Percentiles rank a stretch among this genome's conserved stretches.
phyloP scores from a whole-genome alignment of 2,329 filamentous ascomycete species.

The Stachybotrys chartarum region DNA sequence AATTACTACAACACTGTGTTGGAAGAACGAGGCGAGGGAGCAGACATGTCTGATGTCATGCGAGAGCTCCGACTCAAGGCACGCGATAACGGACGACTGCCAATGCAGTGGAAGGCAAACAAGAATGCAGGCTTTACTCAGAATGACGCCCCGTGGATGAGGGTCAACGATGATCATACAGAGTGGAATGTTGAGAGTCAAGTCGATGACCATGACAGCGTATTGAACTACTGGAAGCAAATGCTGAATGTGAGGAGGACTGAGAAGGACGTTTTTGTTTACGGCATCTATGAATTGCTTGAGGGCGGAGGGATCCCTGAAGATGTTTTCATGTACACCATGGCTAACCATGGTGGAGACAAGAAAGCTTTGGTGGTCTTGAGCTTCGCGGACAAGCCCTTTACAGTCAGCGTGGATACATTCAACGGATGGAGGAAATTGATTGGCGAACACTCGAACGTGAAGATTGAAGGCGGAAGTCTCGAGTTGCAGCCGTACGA shows the following conservation, averaged over 20 bases:
- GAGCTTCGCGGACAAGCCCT: too few relatives aligned
- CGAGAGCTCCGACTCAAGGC: slow-evolving; percentile 31
- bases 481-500: too few relatives aligned
- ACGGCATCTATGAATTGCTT: slow-evolving; percentile 8
- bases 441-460: too few relatives aligned
- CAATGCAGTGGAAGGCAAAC: slow-evolving; percentile 42
- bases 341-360: too few relatives aligned
- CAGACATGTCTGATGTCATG: slow-evolving; percentile 25
- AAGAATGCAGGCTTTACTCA: slow-evolving; percentile 37
- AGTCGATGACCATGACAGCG: slow-evolving; percentile 1
- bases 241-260: slow-evolving; percentile 7
- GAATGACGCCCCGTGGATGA: slow-evolving; percentile 18
- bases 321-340: slow-evolving; percentile 12
- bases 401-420: too few relatives aligned
- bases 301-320: slow-evolving; percentile 6
- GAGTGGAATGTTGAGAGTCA: slow-evolving; percentile 2
- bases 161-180: slow-evolving; percentile 13
- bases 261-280: slow-evolving; percentile 13
- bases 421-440: too few relatives aligned
- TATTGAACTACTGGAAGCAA: slow-evolving; percentile 12
- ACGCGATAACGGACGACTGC: slow-evolving; percentile 15
- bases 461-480: too few relatives aligned
- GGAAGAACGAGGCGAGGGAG: slow-evolving; percentile 1
- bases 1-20: slow-evolving; percentile 28
- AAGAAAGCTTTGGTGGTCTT: too few relatives aligned